phyloP scores from a whole-genome alignment of 345 rosid species.

The Linum lewisii region DNA sequence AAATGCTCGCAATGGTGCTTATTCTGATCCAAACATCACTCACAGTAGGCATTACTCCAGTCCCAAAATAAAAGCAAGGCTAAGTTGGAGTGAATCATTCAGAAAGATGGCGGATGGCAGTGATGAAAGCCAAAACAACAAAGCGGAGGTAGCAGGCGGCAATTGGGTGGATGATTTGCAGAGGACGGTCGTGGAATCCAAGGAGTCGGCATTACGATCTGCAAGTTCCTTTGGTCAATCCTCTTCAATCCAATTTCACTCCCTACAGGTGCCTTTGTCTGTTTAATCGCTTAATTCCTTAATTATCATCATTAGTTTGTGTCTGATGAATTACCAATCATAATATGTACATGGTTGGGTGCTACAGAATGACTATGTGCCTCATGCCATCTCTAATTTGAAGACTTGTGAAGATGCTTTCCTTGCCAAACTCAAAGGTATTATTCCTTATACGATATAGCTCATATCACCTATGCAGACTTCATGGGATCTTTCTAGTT shows the following conservation, averaged over 20 bases:
- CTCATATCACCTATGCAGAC: neutral
- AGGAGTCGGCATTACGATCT: constrained; percentile 60
- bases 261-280: constrained; percentile 36
- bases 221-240: constrained; percentile 57
- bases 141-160: neutral
- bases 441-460: neutral
- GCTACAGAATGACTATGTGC: constrained; percentile 16
- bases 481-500: neutral
- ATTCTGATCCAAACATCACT: too few species aligned
- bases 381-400: constrained; percentile 16
- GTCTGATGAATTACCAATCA: neutral
- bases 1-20: too few species aligned
- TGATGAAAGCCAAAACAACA: constrained; percentile 1
- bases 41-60: too few species aligned
- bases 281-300: too few species aligned
- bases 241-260: constrained; percentile 56
- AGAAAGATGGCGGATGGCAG: neutral
- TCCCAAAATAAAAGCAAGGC: too few species aligned
- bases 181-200: constrained; percentile 52
- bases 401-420: constrained; percentile 25
- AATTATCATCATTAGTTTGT: neutral
- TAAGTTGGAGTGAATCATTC: neutral
- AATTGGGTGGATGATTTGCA: constrained; percentile 61
- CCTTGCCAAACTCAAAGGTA: constrained; percentile 29
- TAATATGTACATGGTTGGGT: neutral